Base-by-base conservation (phyloP, 2,329 filamentous ascomycete species). In the Corinectria fuckeliana region DNA sequence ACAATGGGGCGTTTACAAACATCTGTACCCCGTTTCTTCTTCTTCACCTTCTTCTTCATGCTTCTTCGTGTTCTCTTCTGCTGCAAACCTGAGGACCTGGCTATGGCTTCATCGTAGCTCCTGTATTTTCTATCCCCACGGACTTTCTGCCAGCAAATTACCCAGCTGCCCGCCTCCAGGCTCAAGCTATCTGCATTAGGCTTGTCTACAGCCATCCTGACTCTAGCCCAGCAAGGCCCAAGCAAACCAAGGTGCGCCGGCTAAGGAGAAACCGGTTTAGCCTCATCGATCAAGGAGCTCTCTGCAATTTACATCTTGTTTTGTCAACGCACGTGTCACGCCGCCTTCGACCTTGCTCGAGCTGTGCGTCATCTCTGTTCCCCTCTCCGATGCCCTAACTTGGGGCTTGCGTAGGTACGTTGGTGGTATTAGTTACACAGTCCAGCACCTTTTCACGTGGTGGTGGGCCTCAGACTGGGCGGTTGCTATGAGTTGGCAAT, bases 191-290 rank as follows among this genome's bases (percentile, higher is more conserved):
- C n/a, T n/a, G n/a, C 30, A 34, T 49, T 49, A 38, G 63, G 49
- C 63, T 59, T 63, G 58, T 66, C 63, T 68, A 61, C 59, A 68
- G 61, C 58, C 54, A 59, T 50, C 59, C 61, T 49, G 53, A 59
- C 58, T 65, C 51, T 14, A 41, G 36, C 25, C 28, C 34, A 20
- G 21, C 23, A 26, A 55, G 56, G 56, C 28, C 45, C 36, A 16
- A 14, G n/a, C n/a, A n/a, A 41, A 41, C 44, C n/a, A 9, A n/a
- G 38, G 23, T n/a, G n/a, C n/a, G n/a, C n/a, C n/a, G n/a, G n/a
- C n/a, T n/a, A n/a, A n/a, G n/a, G n/a, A n/a, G n/a, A n/a, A n/a
- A n/a, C n/a, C n/a, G n/a, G n/a, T n/a, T n/a, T n/a, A n/a, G n/a
- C n/a, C n/a, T n/a, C n/a, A n/a, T n/a, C n/a, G n/a, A n/a, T n/a